These are phyloP conservation scores for Fonsecaea pedrosoi DNA, from an alignment of 2,329 filamentous ascomycete species.

Conservation along the genomic window DNA sequence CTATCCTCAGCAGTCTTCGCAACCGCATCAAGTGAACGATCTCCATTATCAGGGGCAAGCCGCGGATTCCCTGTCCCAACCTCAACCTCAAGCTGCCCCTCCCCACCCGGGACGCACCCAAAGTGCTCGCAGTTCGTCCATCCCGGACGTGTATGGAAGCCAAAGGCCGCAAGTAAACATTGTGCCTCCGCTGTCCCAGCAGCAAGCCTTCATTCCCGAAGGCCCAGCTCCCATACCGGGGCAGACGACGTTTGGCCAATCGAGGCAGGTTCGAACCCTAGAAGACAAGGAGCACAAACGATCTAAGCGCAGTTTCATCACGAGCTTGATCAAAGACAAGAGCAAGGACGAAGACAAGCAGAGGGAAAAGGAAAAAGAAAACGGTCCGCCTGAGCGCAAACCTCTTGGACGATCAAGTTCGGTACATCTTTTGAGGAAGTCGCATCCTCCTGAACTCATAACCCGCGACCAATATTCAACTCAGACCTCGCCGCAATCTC, in stretches of 20 bases:
- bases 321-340: slow-evolving; percentile 36
- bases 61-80: slow-evolving; percentile 26
- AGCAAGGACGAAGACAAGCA: slow-evolving; percentile 37
- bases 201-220: slow-evolving; percentile 30
- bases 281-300: slow-evolving; percentile 36
- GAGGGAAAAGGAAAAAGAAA: slow-evolving; percentile 36
- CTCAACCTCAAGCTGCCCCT: slow-evolving; percentile 31
- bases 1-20: slow-evolving; percentile 10
- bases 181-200: slow-evolving; percentile 32
- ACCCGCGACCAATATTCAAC: slow-evolving; percentile 33
- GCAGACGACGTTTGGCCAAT: slow-evolving; percentile 38
- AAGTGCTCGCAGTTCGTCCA: slow-evolving; percentile 29
- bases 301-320: slow-evolving; percentile 37
- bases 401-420: slow-evolving; percentile 37
- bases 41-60: slow-evolving; percentile 26
- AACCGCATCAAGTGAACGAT: slow-evolving; percentile 5
- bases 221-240: slow-evolving; percentile 33
- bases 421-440: slow-evolving; percentile 38
- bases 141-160: slow-evolving; percentile 32
- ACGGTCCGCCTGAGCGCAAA: slow-evolving; percentile 27
- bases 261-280: slow-evolving; percentile 33
- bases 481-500: slow-evolving; percentile 31
- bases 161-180: slow-evolving; percentile 37
- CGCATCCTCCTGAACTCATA: slow-evolving; percentile 22
- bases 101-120: slow-evolving; percentile 33